These are phyloP conservation scores for Coffea canephora DNA, from an alignment of 257 asterid genomes.

Conservation along the genomic window DNA sequence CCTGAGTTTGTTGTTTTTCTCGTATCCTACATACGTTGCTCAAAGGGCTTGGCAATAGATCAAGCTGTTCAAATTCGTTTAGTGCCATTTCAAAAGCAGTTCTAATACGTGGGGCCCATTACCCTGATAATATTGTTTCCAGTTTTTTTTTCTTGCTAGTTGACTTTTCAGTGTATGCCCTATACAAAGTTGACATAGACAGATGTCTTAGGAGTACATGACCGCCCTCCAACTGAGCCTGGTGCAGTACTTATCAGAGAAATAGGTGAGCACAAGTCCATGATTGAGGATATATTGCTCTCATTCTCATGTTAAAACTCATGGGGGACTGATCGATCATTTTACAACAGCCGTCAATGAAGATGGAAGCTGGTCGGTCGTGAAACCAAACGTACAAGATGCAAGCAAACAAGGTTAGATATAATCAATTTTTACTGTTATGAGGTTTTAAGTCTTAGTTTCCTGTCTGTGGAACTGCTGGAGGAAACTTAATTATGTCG, in stretches of 20 bases:
- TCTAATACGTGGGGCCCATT: not conserved
- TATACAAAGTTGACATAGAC: constrained; percentile 54
- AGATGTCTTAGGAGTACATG: constrained; percentile 85
- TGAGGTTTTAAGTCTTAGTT: not conserved
- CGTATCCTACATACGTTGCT: constrained; percentile 55
- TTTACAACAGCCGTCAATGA: constrained; percentile 64
- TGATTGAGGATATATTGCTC: not conserved
- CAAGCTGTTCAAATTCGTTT: not conserved
- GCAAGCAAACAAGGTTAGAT: constrained; percentile 45
- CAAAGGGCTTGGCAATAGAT: not conserved
- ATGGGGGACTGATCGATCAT: constrained; percentile 1
- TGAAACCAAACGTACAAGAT: constrained; percentile 57
- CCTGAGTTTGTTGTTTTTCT: constrained; percentile 87
- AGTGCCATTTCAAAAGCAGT: not conserved
- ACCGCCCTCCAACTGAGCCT: constrained; percentile 87
- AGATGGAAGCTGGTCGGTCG: constrained; percentile 92
- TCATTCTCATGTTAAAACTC: not conserved
- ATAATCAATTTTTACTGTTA: not conserved
- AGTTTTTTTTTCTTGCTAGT: not conserved
- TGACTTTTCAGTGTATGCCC: constrained; percentile 27
- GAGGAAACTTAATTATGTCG: not conserved
- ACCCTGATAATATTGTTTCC: not conserved
- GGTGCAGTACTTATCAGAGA: constrained; percentile 75
- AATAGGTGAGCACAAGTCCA: constrained; percentile 52
- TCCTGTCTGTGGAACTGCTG: not conserved